Base-by-base conservation (phyloP, 768 basidiomycete species). In the Pleurotus ostreatus region DNA sequence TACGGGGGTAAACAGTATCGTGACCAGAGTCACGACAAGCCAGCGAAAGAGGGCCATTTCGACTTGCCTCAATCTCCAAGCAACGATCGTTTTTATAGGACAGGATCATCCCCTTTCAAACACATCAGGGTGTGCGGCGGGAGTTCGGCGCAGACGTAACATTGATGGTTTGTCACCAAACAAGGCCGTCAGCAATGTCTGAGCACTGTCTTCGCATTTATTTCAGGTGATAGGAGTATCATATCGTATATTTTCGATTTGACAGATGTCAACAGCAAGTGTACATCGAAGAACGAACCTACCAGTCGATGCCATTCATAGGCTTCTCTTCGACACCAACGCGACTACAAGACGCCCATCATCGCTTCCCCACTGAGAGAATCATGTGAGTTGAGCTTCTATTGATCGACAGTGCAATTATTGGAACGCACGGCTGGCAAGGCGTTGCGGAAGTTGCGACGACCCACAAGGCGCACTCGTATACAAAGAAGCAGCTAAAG, bases 1-100 rank as follows among this genome's bases (percentile, higher is more conserved):
- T 63, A 80, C 79, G 70, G 73, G 68, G 70, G 69, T 62, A 63
- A 71, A 61, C 55, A 71, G 61, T 43, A 74, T 58, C 59, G 51
- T 41, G 39, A 67, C 69, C 57, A 74, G 56, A 49, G 71, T 68
- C 65, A 72, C 47, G 64, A 66, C 56, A 72, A 62, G 52, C 65
- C 65, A 56, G 30, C 40, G 18, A n/a, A 26, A 46, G 46, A 58
- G 46, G 37, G 53, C 46, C 53, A 55, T 53, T 45, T 34, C 30
- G 30, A 37, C 41, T 44, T 9, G 41, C 37, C 22, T 41, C 37
- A 53, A 53, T 23, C 39, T 22, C 16, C 38, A 4, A 34, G 38
- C 23, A 16, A 39, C 12, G 39, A 22, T 6, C n/a, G 37, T 41
- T 39, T 53, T 53, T 53, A 53, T 53, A 41, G 41, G 25, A 26